A percentile compares a stretch with the other conserved stretches of the same genome.
phyloP scores from a whole-genome alignment of 116 monocot genomes.

The Dioscorea cayenensis region DNA sequence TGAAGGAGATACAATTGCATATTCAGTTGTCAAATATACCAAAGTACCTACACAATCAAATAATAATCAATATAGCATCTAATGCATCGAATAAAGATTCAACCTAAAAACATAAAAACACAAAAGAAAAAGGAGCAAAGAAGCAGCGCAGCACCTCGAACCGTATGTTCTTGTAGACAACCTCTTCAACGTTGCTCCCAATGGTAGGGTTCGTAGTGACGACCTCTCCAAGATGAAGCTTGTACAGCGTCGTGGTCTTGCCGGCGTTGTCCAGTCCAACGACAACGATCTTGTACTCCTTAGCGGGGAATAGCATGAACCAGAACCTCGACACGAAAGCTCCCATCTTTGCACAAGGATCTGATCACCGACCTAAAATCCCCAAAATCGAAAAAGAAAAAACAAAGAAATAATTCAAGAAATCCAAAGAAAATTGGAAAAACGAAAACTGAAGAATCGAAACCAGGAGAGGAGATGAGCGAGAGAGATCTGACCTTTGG shows the following conservation, averaged over 20 bases:
- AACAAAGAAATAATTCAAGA: constrained; percentile 1
- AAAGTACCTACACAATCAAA: too few relatives aligned
- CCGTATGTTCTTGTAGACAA: constrained; percentile 68
- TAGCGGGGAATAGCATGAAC: constrained; percentile 76
- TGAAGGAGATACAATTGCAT: too few relatives aligned
- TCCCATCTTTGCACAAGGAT: constrained; percentile 31
- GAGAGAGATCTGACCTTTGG: too few relatives aligned
- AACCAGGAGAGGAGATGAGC: not conserved
- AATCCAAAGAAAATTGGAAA: not conserved
- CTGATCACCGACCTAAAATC: not conserved
- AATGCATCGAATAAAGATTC: too few relatives aligned
- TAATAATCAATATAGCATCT: too few relatives aligned
- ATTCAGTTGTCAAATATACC: too few relatives aligned
- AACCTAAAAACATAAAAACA: too few relatives aligned
- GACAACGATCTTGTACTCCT: constrained; percentile 76
- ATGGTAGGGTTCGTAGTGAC: constrained; percentile 69
- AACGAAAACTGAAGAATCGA: not conserved
- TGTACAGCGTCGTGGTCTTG: constrained; percentile 69
- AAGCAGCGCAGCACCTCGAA: constrained; percentile 38
- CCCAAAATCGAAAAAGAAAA: not conserved
- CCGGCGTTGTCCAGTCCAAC: constrained; percentile 69
- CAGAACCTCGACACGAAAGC: constrained; percentile 59
- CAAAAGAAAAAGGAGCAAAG: not conserved
- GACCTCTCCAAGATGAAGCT: constrained; percentile 63
- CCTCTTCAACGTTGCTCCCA: constrained; percentile 70